These are phyloP conservation scores for Alternaria solani DNA, from an alignment of 2,329 filamentous ascomycete genomes.

Conservation along the genomic window DNA sequence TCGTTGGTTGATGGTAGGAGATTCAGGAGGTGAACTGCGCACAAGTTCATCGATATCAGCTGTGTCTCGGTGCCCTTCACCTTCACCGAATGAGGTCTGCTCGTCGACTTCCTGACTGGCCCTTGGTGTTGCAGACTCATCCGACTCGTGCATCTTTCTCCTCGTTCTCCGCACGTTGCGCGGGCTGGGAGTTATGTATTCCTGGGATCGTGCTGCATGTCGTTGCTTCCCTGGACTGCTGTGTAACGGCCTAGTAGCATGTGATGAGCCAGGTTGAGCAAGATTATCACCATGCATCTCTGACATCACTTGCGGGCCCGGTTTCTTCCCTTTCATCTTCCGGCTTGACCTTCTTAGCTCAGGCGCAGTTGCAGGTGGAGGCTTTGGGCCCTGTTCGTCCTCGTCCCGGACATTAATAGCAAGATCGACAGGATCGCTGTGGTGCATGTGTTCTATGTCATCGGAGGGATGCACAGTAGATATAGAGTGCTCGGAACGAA, in stretches of 20 bases:
- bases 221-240: conserved; percentile 16
- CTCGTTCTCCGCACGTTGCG: conserved; percentile 24
- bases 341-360: conserved; percentile 4
- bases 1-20: conserved; percentile 18
- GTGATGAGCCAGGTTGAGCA: conserved; percentile 7
- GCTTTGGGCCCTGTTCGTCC: conserved; percentile 7
- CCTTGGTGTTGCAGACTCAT: conserved; percentile 14
- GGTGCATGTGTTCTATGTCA: conserved; percentile 19
- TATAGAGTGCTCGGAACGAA: conserved; percentile 39
- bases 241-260: background rate
- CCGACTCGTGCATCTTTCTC: conserved; percentile 16
- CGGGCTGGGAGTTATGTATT: conserved; percentile 17
- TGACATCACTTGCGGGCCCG: background rate
- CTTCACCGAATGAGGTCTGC: conserved; percentile 13
- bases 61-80: conserved; percentile 16
- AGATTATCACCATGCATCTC: conserved; percentile 11
- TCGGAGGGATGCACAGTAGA: conserved; percentile 38
- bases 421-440: conserved; percentile 21
- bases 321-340: conserved; percentile 8
- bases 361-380: conserved; percentile 14
- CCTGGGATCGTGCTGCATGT: conserved; percentile 14
- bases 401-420: background rate
- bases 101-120: background rate
- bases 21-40: conserved; percentile 22
- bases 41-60: conserved; percentile 10